Conservation (phyloP, 2,329 filamentous ascomycete species). For the Paraphoma sp. region DNA sequence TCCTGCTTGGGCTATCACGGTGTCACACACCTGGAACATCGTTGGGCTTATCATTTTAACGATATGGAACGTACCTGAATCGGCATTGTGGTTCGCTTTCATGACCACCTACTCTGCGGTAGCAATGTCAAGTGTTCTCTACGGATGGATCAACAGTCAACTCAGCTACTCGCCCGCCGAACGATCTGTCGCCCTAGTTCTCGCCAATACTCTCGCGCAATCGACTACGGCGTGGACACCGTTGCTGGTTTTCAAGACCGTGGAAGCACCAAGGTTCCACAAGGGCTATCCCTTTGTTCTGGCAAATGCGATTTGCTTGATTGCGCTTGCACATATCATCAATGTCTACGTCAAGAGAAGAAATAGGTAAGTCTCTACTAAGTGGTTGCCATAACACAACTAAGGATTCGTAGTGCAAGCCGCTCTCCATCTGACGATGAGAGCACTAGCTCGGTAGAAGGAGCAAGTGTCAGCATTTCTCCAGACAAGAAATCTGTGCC, state of each 20-base stretch:
- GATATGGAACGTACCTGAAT: slow-evolving; percentile 64
- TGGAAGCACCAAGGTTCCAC: slow-evolving; percentile 51
- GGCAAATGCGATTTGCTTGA: slow-evolving; percentile 48
- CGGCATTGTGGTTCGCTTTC: slow-evolving; percentile 62
- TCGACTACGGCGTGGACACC: slow-evolving; percentile 65
- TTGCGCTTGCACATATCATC: slow-evolving; percentile 31
- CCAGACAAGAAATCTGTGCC: slow-evolving; percentile 4
- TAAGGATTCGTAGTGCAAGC: slow-evolving; percentile 1
- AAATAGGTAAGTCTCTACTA: slow-evolving; percentile 7
- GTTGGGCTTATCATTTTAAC: slow-evolving; percentile 61
- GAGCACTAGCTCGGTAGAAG: slow-evolving; percentile 10
- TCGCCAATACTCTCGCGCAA: slow-evolving; percentile 62
- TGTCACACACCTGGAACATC: slow-evolving; percentile 59
- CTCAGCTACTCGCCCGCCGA: slow-evolving; percentile 56
- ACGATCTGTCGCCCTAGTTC: slow-evolving; percentile 57
- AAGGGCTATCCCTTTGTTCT: slow-evolving; percentile 54
- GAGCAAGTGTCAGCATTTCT: not conserved
- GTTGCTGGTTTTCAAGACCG: slow-evolving; percentile 58
- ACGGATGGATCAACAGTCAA: slow-evolving; percentile 63
- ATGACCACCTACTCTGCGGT: slow-evolving; percentile 57
- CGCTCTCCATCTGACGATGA: slow-evolving; percentile 7
- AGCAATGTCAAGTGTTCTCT: slow-evolving; percentile 62
- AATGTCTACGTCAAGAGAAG: slow-evolving; percentile 16
- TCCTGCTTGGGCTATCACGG: slow-evolving; percentile 62
- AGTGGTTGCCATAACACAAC: not conserved